Percentiles rank a stretch among this genome's conserved stretches.
These are phyloP conservation scores for Neofusicoccum cordaticola DNA, from an alignment of 2,329 filamentous ascomycete species.

Conservation along the genomic window DNA sequence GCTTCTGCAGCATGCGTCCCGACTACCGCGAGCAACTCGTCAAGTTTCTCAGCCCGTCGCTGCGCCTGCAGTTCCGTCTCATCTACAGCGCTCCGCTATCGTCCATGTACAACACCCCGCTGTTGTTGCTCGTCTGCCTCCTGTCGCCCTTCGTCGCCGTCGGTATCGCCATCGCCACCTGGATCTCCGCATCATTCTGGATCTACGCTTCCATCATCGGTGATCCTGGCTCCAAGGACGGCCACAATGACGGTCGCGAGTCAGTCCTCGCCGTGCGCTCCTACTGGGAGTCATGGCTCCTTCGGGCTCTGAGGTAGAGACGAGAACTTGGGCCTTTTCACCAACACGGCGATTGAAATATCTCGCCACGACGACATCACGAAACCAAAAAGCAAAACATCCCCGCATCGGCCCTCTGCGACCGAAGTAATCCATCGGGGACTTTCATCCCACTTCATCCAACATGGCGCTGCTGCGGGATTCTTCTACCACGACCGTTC, in stretches of 20 bases:
- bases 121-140: conserved; percentile 53
- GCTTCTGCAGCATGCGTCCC: conserved; percentile 50
- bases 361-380: conserved; percentile 5
- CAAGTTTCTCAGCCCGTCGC: conserved; percentile 51
- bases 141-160: conserved; percentile 57
- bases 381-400: neutral
- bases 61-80: conserved; percentile 51
- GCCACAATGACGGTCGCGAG: conserved; percentile 59
- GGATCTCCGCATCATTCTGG: conserved; percentile 62
- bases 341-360: neutral
- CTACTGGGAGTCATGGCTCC: conserved; percentile 61
- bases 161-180: conserved; percentile 55
- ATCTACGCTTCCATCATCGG: conserved; percentile 59
- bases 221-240: conserved; percentile 56
- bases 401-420: neutral
- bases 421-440: neutral
- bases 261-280: conserved; percentile 57
- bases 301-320: conserved; percentile 32
- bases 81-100: conserved; percentile 45
- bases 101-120: conserved; percentile 32
- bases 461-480: neutral
- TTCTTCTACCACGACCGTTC: neutral
- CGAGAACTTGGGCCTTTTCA: neutral
- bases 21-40: conserved; percentile 50
- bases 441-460: neutral